Base-by-base conservation (phyloP, 768 basidiomycete species). In the Tulasnella sp. region DNA sequence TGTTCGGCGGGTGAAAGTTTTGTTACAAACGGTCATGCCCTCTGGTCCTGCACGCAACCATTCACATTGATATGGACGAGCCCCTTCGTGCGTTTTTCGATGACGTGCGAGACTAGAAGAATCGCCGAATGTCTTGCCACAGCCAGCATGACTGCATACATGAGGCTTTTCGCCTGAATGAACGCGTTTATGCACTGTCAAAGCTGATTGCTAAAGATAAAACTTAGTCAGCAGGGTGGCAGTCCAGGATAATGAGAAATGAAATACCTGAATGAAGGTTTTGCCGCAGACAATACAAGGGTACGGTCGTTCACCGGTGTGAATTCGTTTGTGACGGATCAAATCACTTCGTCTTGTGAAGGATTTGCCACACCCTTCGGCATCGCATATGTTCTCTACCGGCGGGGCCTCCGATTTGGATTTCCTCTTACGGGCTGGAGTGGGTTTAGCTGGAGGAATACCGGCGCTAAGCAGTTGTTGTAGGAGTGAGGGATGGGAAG, bases 131-230 rank as follows among this genome's bases (percentile, higher is more conserved):
- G 83, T 84, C 69, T 84, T 88, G 43, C 74, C 76, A 64, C 89
- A 93, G 6, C 78, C 83, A 2, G 83, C 83, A 63, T 89, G 88
- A 68, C 88, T 85, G 67, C 90, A 93, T 43, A 72, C 76, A 63
- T 93, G 90, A 8, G 90, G 90, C 59, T 88, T 86, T 68, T 93
- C 90, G 33, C 90, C 90, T 4, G 90, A 91, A 62, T 93, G 90
- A 2, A 89, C 86, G 16, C 90, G 79, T 45, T 74, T 71, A 63
- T 93, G 90, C 1, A 93, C 89, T 55, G 86, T 85, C 52, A 93
- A 69, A 24, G 89, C 89, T 16, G 88, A 91, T 48, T 86, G 79
- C 84, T 93, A 64, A 41, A 54, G 3, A 53, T 56, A 58, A 45
- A 39, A 45, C 2, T 12, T 4, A 16, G 15, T 49, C 15, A 24